Evolutionary conservation across 1,139 yeast genomes (phyloP).

Genomic region (Saccharomyces hybrid): DNA sequence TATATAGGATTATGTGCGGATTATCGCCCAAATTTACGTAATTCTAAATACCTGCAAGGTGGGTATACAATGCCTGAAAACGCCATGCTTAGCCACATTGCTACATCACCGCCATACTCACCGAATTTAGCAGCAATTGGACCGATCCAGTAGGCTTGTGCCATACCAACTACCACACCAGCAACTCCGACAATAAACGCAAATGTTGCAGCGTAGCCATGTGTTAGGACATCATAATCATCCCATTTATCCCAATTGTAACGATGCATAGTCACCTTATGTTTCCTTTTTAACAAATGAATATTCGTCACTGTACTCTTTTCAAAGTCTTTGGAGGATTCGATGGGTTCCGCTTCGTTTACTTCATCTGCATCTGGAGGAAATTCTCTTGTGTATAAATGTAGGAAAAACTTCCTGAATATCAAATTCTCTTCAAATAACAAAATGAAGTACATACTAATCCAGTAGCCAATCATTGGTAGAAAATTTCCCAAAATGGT

Average conservation of each 20-base stretch:
- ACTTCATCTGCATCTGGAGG: slow-evolving; percentile 20
- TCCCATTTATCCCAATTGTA: slow-evolving; percentile 69
- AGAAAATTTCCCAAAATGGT: slow-evolving; percentile 77
- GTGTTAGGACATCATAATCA: slow-evolving; percentile 46
- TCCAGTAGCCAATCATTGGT: slow-evolving; percentile 95
- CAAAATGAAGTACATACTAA: slow-evolving; percentile 69
- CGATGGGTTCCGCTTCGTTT: background rate
- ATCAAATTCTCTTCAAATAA: slow-evolving; percentile 67
- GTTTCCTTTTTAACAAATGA: slow-evolving; percentile 18
- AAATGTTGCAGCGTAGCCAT: slow-evolving; percentile 56
- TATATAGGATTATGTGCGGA: background rate
- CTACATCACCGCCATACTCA: slow-evolving; percentile 64
- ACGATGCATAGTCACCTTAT: slow-evolving; percentile 29
- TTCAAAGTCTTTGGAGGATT: slow-evolving; percentile 3
- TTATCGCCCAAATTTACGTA: slow-evolving; percentile 48
- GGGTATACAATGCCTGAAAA: slow-evolving; percentile 65
- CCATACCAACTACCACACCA: slow-evolving; percentile 79
- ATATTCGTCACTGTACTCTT: slow-evolving; percentile 10
- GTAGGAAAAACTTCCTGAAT: slow-evolving; percentile 50
- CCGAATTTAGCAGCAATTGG: slow-evolving; percentile 58
- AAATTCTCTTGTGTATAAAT: slow-evolving; percentile 51
- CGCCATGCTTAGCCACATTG: slow-evolving; percentile 74
- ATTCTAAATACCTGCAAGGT: slow-evolving; percentile 52
- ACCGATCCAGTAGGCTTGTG: slow-evolving; percentile 71
- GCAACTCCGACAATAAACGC: slow-evolving; percentile 59